Conservation (phyloP, 2,329 filamentous ascomycete genomes). For the Paecilomyces niveus region DNA sequence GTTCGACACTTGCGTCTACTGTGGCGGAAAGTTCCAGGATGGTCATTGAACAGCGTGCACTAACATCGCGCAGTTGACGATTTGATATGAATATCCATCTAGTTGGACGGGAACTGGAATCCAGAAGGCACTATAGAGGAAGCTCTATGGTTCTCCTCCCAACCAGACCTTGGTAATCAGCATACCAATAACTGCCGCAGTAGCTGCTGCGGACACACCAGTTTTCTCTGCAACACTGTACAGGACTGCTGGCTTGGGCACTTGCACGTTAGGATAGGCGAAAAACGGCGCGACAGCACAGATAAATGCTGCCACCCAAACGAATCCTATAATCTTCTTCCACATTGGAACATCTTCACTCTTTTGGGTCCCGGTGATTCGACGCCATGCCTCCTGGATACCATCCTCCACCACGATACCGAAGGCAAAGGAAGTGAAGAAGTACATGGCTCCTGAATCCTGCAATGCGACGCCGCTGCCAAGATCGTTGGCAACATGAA, state of each 20-base stretch:
- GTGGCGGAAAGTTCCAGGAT: slow-evolving; percentile 26
- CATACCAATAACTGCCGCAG: not conserved
- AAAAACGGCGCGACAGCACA: not conserved
- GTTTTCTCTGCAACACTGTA: not conserved
- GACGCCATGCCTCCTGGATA: slow-evolving; percentile 14
- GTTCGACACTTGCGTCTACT: slow-evolving; percentile 30
- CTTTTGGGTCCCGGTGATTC: not conserved
- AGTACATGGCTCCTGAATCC: slow-evolving; percentile 11
- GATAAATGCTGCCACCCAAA: not conserved
- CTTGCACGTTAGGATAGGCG: not conserved
- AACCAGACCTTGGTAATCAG: not conserved
- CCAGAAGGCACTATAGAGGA: not conserved
- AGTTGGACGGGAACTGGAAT: not conserved
- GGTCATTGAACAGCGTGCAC: not conserved
- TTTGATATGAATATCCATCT: not conserved
- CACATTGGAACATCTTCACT: not conserved
- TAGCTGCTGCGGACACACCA: not conserved
- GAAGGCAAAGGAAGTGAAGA: slow-evolving; percentile 15
- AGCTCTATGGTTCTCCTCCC: not conserved
- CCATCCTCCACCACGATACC: slow-evolving; percentile 24
- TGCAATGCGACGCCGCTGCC: slow-evolving; percentile 9
- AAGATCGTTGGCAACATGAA: slow-evolving; percentile 14
- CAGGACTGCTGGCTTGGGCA: not conserved
- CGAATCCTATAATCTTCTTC: not conserved
- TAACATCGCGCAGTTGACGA: not conserved